Evolutionary conservation across 495 filamentous ascomycete species (phyloP).

Genomic region (Aspergillus taichungensis): DNA sequence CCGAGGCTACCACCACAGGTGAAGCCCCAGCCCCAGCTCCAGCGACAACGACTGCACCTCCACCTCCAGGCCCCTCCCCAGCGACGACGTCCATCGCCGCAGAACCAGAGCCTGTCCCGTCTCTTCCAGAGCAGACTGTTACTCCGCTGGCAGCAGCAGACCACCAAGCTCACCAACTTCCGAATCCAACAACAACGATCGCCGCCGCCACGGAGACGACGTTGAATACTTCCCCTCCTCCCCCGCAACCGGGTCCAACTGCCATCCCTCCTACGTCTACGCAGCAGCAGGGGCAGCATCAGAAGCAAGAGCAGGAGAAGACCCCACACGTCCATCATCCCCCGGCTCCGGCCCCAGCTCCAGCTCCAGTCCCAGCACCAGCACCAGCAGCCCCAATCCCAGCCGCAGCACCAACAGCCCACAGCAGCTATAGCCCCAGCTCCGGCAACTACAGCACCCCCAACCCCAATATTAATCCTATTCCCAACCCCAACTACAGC

Average conservation of each 20-base stretch:
- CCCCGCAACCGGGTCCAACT: conserved; percentile 7
- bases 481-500: conserved; percentile 21
- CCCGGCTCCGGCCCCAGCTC: conserved; percentile 1
- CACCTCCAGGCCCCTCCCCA: conserved; percentile 23
- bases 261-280: neutral
- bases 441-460: conserved; percentile 7
- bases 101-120: conserved; percentile 29
- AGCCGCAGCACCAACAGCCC: conserved; percentile 8
- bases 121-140: conserved; percentile 15
- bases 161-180: neutral
- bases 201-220: conserved; percentile 38
- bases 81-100: conserved; percentile 33
- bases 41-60: conserved; percentile 27
- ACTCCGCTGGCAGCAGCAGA: neutral
- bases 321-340: neutral
- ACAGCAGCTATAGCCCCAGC: conserved; percentile 1
- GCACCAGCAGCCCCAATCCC: neutral
- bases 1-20: conserved; percentile 24
- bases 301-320: neutral
- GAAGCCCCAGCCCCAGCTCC: conserved; percentile 20
- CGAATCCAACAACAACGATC: conserved; percentile 40
- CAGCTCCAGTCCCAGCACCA: conserved; percentile 5
- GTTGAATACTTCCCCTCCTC: conserved; percentile 5
- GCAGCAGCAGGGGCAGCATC: neutral
- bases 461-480: conserved; percentile 12